These are phyloP conservation scores for Aspergillus costaricaensis DNA, from an alignment of 2,329 filamentous ascomycete species.

Conservation along the genomic window DNA sequence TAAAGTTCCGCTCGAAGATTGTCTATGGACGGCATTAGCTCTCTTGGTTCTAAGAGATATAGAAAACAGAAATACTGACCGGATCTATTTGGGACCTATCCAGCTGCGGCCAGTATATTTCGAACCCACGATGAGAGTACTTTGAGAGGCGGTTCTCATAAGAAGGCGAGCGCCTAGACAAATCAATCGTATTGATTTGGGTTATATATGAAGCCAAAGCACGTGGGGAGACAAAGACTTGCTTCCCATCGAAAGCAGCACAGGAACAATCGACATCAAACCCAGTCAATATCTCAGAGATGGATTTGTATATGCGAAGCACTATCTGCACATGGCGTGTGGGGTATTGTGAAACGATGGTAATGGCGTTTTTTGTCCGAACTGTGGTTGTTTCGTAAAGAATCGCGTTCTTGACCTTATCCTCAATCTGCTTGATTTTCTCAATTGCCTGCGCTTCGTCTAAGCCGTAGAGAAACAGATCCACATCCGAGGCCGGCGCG, in stretches of 20 bases:
- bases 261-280: slow-evolving; percentile 88
- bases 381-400: slow-evolving; percentile 82
- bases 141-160: slow-evolving; percentile 87
- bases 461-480: slow-evolving; percentile 81
- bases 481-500: slow-evolving; percentile 81
- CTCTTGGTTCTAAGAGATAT: background rate
- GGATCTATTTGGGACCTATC: slow-evolving; percentile 77
- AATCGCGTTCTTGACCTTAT: slow-evolving; percentile 72
- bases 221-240: slow-evolving; percentile 77
- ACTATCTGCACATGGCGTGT: slow-evolving; percentile 85
- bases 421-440: slow-evolving; percentile 82
- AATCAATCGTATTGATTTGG: slow-evolving; percentile 77
- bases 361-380: slow-evolving; percentile 83
- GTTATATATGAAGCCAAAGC: slow-evolving; percentile 78
- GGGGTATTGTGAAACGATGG: slow-evolving; percentile 81
- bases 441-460: slow-evolving; percentile 74
- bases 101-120: slow-evolving; percentile 75
- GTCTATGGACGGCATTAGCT: slow-evolving; percentile 46
- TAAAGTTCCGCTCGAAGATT: slow-evolving; percentile 81
- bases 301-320: slow-evolving; percentile 77
- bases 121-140: slow-evolving; percentile 81
- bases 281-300: slow-evolving; percentile 81
- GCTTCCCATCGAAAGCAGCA: slow-evolving; percentile 75
- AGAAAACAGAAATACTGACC: slow-evolving; percentile 19
- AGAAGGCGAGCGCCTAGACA: slow-evolving; percentile 76